phyloP scores from a whole-genome alignment of 768 basidiomycete species.

The Exsudoporus frostii region DNA sequence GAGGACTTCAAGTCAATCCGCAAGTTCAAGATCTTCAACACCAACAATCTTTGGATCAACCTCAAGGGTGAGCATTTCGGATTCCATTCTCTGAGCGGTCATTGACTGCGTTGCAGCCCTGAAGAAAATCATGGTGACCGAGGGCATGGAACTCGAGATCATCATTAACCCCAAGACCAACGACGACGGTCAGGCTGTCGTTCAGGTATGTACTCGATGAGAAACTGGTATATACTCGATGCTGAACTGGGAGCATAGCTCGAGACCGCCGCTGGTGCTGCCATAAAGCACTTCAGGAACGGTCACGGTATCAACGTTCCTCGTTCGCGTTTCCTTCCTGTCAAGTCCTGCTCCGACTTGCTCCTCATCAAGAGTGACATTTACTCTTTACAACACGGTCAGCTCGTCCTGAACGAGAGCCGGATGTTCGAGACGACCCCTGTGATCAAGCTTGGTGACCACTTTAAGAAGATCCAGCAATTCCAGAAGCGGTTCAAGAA shows the following conservation, averaged over 20 bases:
- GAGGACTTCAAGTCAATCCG: slow-evolving; percentile 74
- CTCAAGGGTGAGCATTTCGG: slow-evolving; percentile 36
- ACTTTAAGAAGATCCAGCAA: slow-evolving; percentile 71
- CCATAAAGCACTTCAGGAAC: slow-evolving; percentile 68
- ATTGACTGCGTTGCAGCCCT: slow-evolving; percentile 42
- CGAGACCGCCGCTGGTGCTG: slow-evolving; percentile 74
- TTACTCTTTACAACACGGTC: slow-evolving; percentile 68
- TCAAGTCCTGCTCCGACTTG: slow-evolving; percentile 60
- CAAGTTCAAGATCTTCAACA: slow-evolving; percentile 82
- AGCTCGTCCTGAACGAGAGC: slow-evolving; percentile 56
- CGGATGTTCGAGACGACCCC: slow-evolving; percentile 62
- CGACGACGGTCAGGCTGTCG: slow-evolving; percentile 66
- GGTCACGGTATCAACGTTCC: slow-evolving; percentile 74
- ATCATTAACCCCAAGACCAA: slow-evolving; percentile 72
- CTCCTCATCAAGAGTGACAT: slow-evolving; percentile 67
- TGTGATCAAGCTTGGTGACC: slow-evolving; percentile 74
- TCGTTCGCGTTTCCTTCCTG: slow-evolving; percentile 67
- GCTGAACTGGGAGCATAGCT: slow-evolving; percentile 36
- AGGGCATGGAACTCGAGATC: slow-evolving; percentile 72
- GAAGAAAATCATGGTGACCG: slow-evolving; percentile 70
- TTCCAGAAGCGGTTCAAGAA: slow-evolving; percentile 77
- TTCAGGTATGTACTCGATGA: slow-evolving; percentile 44
- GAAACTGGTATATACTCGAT: neutral
- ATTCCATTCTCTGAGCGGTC: neutral
- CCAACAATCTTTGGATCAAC: slow-evolving; percentile 63